Percentiles rank a stretch among this genome's conserved stretches.
phyloP scores from a whole-genome alignment of 352 stramenopile genomes.

The Globisporangium yorkense region DNA sequence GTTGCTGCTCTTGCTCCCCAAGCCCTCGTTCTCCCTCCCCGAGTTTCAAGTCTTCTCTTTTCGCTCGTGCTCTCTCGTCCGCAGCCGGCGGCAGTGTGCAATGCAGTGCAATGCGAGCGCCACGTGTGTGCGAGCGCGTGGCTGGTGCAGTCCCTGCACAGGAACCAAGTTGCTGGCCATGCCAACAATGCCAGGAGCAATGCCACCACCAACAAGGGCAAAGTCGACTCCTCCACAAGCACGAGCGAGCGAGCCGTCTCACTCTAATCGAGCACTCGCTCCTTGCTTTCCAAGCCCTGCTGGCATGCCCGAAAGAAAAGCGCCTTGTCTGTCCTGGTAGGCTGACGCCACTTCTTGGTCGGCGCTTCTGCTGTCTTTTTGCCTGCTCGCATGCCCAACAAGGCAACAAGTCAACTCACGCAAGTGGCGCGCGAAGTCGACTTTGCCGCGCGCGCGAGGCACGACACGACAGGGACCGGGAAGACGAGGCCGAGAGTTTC shows the following conservation, averaged over 20 bases:
- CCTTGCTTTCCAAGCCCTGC: no score
- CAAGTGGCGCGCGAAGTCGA: background rate
- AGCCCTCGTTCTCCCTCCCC: no score
- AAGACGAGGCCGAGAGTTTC: background rate
- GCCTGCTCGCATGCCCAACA: background rate
- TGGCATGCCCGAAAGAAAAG: no score
- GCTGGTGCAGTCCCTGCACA: no score
- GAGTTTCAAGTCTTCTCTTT: no score
- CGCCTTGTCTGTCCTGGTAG: background rate
- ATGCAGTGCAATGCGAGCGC: no score
- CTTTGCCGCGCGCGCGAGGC: background rate
- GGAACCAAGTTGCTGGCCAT: no score
- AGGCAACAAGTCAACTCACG: background rate
- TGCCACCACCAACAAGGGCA: background rate
- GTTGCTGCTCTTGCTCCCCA: no score
- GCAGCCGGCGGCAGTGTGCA: no score
- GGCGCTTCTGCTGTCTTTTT: background rate
- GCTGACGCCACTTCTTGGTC: background rate
- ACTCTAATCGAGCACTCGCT: background rate
- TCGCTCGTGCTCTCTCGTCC: no score
- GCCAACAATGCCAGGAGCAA: no score
- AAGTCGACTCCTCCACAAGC: background rate
- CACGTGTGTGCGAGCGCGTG: no score
- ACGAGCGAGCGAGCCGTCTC: background rate
- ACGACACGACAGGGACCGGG: background rate